Conservation (phyloP, 768 basidiomycete species). For the Boletus eberwhitei region DNA sequence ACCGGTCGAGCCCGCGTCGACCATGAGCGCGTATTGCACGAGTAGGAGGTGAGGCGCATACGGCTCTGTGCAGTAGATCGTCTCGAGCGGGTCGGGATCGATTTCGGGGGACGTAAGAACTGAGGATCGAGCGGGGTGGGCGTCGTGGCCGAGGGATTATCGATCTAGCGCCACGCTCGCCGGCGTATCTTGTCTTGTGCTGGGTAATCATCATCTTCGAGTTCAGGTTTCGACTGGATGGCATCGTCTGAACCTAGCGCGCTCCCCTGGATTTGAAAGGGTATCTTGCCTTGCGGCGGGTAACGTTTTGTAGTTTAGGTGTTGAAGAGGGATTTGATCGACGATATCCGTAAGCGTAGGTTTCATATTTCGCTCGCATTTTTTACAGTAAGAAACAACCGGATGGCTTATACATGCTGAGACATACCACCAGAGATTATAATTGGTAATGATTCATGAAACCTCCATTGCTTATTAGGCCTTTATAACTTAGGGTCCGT, state of each 20-base stretch:
- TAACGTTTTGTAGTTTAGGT: too few relatives aligned
- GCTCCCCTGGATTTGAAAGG: too few relatives aligned
- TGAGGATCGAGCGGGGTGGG: not conserved
- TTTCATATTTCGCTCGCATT: too few relatives aligned
- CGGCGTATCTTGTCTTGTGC: slow-evolving; percentile 12
- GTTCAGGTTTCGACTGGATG: slow-evolving; percentile 1
- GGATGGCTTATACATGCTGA: too few relatives aligned
- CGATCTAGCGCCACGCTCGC: not conserved
- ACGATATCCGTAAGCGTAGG: too few relatives aligned
- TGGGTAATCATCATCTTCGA: slow-evolving; percentile 21
- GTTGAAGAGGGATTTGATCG: too few relatives aligned
- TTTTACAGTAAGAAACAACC: too few relatives aligned
- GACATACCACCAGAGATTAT: too few relatives aligned
- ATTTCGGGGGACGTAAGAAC: slow-evolving; percentile 58
- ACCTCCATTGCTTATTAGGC: too few relatives aligned
- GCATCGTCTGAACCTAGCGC: not conserved
- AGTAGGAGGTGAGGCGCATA: slow-evolving; percentile 48
- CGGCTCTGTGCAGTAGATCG: slow-evolving; percentile 66
- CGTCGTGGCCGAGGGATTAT: not conserved
- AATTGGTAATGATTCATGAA: too few relatives aligned
- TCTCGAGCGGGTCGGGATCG: slow-evolving; percentile 71
- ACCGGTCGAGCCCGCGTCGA: slow-evolving; percentile 97
- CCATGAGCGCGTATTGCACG: slow-evolving; percentile 93
- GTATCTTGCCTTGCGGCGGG: too few relatives aligned
- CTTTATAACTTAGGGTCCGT: too few relatives aligned